These are phyloP conservation scores for Saccharomycopsis selenospora DNA, from an alignment of 805 yeast species.

Conservation along the genomic window DNA sequence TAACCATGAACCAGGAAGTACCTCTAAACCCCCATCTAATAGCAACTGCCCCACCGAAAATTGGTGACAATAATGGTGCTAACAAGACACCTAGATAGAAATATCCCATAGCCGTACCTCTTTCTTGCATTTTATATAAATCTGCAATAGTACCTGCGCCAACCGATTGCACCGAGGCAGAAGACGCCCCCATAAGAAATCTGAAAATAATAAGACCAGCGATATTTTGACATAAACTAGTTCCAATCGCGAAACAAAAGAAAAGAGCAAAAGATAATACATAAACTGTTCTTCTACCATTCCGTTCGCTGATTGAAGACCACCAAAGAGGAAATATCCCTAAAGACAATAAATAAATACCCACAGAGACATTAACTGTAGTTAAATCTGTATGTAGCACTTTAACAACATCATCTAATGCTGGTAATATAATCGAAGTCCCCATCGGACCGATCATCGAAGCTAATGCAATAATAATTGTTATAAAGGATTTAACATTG, in stretches of 20 bases:
- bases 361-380: slow-evolving; percentile 70
- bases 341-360: slow-evolving; percentile 62
- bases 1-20: slow-evolving; percentile 78
- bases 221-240: slow-evolving; percentile 57
- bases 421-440: slow-evolving; percentile 75
- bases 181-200: slow-evolving; percentile 68
- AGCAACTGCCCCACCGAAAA: slow-evolving; percentile 69
- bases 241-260: slow-evolving; percentile 62
- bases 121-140: slow-evolving; percentile 52
- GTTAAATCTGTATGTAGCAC: slow-evolving; percentile 51
- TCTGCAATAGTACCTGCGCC: slow-evolving; percentile 89
- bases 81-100: slow-evolving; percentile 75
- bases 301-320: slow-evolving; percentile 69
- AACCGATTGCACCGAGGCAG: slow-evolving; percentile 80
- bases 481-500: slow-evolving; percentile 44
- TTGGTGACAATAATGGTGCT: slow-evolving; percentile 77
- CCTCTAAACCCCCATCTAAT: slow-evolving; percentile 80
- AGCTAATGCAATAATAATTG: slow-evolving; percentile 61
- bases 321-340: slow-evolving; percentile 88
- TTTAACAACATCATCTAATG: slow-evolving; percentile 50
- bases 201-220: slow-evolving; percentile 60
- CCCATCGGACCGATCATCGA: slow-evolving; percentile 87
- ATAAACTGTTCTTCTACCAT: slow-evolving; percentile 72
- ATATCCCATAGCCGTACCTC: slow-evolving; percentile 76
- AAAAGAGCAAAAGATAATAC: slow-evolving; percentile 58